Evolutionary conservation across 805 yeast genomes (phyloP).

Genomic region (Yarrowia keelungensis): DNA sequence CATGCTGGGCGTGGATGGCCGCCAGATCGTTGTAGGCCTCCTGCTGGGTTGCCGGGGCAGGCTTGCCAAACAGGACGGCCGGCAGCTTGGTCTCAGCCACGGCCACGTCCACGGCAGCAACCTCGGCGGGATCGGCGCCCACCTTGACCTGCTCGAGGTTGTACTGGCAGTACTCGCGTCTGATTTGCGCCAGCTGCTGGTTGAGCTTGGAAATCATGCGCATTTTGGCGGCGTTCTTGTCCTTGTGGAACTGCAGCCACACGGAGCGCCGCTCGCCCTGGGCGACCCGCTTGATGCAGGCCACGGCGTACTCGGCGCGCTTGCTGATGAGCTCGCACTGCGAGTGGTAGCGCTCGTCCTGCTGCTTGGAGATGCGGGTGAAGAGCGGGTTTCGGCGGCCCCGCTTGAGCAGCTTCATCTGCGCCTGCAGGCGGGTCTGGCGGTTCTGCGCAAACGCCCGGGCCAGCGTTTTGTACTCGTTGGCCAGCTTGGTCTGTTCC

Average conservation of each 20-base stretch:
- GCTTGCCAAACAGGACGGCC: slow-evolving; percentile 12
- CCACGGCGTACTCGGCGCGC: slow-evolving; percentile 43
- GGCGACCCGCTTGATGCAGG: slow-evolving; percentile 42
- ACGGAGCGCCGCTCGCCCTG: slow-evolving; percentile 44
- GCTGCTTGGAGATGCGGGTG: slow-evolving; percentile 41
- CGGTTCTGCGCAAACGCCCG: slow-evolving; percentile 42
- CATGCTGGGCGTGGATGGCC: slow-evolving; percentile 30
- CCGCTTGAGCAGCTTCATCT: slow-evolving; percentile 40
- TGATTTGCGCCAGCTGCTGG: slow-evolving; percentile 44
- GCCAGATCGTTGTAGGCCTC: slow-evolving; percentile 30
- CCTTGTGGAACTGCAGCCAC: slow-evolving; percentile 48
- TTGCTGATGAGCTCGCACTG: slow-evolving; percentile 38
- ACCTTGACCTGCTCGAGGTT: slow-evolving; percentile 50
- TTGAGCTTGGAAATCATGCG: slow-evolving; percentile 42
- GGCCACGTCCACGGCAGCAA: not conserved
- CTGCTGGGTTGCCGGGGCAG: slow-evolving; percentile 21
- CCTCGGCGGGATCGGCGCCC: slow-evolving; percentile 46
- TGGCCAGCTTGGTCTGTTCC: slow-evolving; percentile 44
- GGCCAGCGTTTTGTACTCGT: slow-evolving; percentile 43
- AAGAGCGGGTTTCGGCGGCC: slow-evolving; percentile 41
- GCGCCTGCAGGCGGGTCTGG: slow-evolving; percentile 42
- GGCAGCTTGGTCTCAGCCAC: slow-evolving; percentile 7
- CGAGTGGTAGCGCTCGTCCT: slow-evolving; percentile 39
- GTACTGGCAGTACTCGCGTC: slow-evolving; percentile 44
- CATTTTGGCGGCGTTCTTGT: slow-evolving; percentile 45